These are phyloP conservation scores for Escallonia herrerae DNA, from an alignment of 129 eudicot genomes.

Conservation along the genomic window DNA sequence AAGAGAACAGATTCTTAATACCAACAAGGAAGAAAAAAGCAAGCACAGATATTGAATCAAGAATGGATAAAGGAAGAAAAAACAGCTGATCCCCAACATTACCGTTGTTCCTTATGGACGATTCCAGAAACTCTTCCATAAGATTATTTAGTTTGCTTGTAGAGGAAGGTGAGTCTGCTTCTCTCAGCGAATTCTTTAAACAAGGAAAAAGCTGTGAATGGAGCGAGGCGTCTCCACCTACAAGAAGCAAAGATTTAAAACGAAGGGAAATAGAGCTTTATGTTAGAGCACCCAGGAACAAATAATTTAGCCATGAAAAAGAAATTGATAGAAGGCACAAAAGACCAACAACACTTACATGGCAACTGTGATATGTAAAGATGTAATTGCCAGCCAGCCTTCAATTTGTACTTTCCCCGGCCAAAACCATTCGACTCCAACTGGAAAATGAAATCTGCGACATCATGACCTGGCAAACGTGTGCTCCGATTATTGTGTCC, in stretches of 20 bases:
- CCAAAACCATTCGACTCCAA: constrained; percentile 44
- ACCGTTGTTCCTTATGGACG: constrained; percentile 44
- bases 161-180: constrained; percentile 32
- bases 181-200: constrained; percentile 36
- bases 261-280: not conserved
- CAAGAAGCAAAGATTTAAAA: constrained; percentile 12
- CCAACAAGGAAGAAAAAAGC: not conserved
- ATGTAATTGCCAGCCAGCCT: constrained; percentile 69
- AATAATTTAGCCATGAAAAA: not conserved
- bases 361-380: constrained; percentile 88
- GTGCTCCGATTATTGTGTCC: constrained; percentile 19
- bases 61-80: not conserved
- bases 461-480: constrained; percentile 28
- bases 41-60: constrained; percentile 5
- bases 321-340: not conserved
- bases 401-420: constrained; percentile 44
- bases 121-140: constrained; percentile 43
- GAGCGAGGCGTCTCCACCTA: constrained; percentile 93
- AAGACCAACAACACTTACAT: constrained; percentile 42
- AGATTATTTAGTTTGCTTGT: constrained; percentile 38
- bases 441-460: constrained; percentile 32
- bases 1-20: not conserved
- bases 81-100: constrained; percentile 11
- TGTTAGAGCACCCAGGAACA: not conserved
- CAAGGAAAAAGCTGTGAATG: constrained; percentile 63